Percentiles rank a stretch among this genome's conserved stretches.
Evolutionary conservation across 2,329 filamentous ascomycete genomes (phyloP).

Genomic region (Hypoxylon sp.): DNA sequence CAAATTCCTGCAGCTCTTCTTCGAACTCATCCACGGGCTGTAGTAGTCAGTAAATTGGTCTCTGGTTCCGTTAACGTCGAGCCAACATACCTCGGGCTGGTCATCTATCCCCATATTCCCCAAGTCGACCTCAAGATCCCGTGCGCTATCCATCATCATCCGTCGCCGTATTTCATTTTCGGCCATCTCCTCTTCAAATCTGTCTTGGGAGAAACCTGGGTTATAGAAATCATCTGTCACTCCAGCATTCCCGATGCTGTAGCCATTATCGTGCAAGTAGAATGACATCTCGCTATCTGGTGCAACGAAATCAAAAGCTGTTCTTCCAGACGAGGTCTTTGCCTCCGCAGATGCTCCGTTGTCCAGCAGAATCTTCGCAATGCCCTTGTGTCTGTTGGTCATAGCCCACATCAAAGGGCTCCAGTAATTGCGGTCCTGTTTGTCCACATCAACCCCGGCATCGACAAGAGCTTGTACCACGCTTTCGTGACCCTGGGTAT

Average conservation of each 20-base stretch:
- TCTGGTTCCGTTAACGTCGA: constrained; percentile 31
- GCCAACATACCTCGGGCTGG: constrained; percentile 81
- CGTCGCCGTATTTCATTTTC: constrained; percentile 95
- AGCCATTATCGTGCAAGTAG: constrained; percentile 94
- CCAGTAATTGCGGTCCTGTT: constrained; percentile 97
- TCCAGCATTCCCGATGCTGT: constrained; percentile 85
- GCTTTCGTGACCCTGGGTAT: constrained; percentile 81
- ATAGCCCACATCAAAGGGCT: constrained; percentile 99
- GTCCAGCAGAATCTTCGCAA: constrained; percentile 92
- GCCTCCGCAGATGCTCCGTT: constrained; percentile 96
- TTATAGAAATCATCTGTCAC: constrained; percentile 94
- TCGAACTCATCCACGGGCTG: constrained; percentile 83
- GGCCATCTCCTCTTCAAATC: constrained; percentile 96
- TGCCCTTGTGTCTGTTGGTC: constrained; percentile 97
- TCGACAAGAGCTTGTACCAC: constrained; percentile 88
- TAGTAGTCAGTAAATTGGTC: constrained; percentile 48
- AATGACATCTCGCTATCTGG: constrained; percentile 97
- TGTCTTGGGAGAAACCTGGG: constrained; percentile 90
- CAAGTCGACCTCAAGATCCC: constrained; percentile 95
- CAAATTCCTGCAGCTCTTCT: constrained; percentile 93
- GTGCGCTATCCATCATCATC: constrained; percentile 99
- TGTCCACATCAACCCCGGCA: constrained; percentile 89
- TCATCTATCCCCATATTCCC: constrained; percentile 97
- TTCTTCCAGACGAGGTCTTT: constrained; percentile 93
- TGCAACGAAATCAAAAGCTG: constrained; percentile 94